phyloP scores from a whole-genome alignment of 2,329 filamentous ascomycete genomes.

The Hypoxylon rubiginosum region DNA sequence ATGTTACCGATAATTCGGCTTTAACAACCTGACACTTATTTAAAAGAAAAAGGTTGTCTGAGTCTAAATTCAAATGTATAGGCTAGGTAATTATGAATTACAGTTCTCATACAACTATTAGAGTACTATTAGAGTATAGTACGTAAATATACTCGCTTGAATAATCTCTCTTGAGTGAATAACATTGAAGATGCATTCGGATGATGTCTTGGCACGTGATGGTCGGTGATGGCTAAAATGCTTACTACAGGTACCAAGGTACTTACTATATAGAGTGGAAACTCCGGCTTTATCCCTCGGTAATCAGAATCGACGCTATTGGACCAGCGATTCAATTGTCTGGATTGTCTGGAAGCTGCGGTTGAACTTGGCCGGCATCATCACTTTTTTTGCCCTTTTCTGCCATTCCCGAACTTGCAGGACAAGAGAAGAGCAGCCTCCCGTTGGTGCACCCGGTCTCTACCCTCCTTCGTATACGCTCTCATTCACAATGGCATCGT shows the following conservation, averaged over 20 bases:
- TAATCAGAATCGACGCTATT: constrained; percentile 52
- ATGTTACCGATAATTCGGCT: no score
- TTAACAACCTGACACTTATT: no score
- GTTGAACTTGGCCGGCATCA: constrained; percentile 50
- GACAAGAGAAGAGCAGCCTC: constrained; percentile 49
- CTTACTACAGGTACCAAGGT: constrained; percentile 21
- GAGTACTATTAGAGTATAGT: no score
- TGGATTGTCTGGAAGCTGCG: constrained; percentile 46
- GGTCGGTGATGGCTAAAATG: constrained; percentile 31
- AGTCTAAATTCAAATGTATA: background rate
- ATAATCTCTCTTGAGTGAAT: background rate
- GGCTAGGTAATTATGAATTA: background rate
- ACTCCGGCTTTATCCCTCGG: constrained; percentile 48
- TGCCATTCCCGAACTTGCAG: constrained; percentile 48
- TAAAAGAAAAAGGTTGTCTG: background rate
- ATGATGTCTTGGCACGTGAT: constrained; percentile 27
- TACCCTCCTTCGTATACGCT: constrained; percentile 36
- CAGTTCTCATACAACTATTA: background rate
- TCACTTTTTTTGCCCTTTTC: constrained; percentile 41
- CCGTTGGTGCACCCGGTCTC: constrained; percentile 33
- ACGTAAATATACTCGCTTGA: no score
- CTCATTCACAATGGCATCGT: constrained; percentile 66
- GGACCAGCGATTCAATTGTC: constrained; percentile 42
- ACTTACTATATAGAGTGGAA: constrained; percentile 18
- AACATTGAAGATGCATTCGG: constrained; percentile 3